phyloP scores from a whole-genome alignment of 176 grass and related monocot genomes.

The Leersia perrieri region DNA sequence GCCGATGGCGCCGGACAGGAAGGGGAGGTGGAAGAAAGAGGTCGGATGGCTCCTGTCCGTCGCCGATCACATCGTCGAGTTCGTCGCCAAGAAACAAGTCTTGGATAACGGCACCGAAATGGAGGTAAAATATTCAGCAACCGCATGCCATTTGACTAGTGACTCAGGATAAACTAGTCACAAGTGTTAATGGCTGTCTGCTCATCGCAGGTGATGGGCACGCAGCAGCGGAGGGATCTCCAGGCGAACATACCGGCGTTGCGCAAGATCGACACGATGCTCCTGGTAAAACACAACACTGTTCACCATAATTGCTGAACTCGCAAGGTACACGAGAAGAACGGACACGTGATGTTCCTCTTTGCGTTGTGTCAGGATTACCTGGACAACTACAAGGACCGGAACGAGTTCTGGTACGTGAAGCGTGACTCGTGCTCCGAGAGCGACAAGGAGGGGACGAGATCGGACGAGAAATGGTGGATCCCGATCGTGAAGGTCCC shows the following conservation, averaged over 20 bases:
- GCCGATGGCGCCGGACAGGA: slow-evolving; percentile 73
- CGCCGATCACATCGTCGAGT: slow-evolving; percentile 84
- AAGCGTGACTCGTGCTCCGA: slow-evolving; percentile 67
- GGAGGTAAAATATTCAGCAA: slow-evolving; percentile 43
- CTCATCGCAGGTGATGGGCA: slow-evolving; percentile 65
- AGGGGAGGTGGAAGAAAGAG: slow-evolving; percentile 76
- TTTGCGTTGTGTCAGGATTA: slow-evolving; percentile 52
- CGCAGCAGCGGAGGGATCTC: slow-evolving; percentile 85
- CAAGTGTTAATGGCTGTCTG: neutral
- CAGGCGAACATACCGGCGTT: slow-evolving; percentile 68
- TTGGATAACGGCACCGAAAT: slow-evolving; percentile 59
- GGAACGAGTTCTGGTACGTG: slow-evolving; percentile 84
- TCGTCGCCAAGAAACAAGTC: slow-evolving; percentile 70
- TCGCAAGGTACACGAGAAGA: neutral
- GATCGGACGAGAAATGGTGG: slow-evolving; percentile 92
- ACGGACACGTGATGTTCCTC: neutral
- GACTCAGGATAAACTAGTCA: neutral
- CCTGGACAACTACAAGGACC: slow-evolving; percentile 84
- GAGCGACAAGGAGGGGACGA: slow-evolving; percentile 43
- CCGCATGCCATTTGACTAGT: neutral
- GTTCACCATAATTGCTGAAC: neutral
- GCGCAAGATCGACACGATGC: slow-evolving; percentile 82
- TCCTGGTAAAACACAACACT: slow-evolving; percentile 40
- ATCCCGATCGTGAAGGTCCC: slow-evolving; percentile 83
- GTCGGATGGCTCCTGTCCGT: slow-evolving; percentile 86